A percentile compares a stretch with the other conserved stretches of the same genome.
Conservation (phyloP, 2,329 filamentous ascomycete genomes). For the Geoglossum cookeanum region DNA sequence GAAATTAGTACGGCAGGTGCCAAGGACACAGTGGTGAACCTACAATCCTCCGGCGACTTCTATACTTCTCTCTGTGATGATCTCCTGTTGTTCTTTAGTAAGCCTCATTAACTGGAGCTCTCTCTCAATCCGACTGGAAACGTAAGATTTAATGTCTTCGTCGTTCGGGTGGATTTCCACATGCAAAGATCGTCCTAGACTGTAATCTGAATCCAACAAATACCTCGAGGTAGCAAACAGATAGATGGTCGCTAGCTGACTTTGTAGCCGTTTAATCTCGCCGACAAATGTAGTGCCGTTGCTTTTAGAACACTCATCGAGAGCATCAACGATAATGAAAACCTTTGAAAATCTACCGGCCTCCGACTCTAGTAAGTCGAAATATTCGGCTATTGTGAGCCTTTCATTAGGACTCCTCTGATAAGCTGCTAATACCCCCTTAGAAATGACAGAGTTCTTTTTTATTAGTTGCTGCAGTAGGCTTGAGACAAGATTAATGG, state of each 20-base stretch:
- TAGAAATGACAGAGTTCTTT: neutral
- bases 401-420: too few relatives aligned
- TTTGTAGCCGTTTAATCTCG: neutral
- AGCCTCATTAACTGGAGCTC: conserved; percentile 8
- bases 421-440: neutral
- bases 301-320: conserved; percentile 3
- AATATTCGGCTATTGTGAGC: neutral
- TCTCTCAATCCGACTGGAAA: conserved; percentile 5
- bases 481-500: neutral
- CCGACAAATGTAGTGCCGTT: neutral
- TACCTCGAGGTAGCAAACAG: neutral
- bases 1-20: neutral
- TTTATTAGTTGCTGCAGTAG: neutral
- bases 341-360: neutral
- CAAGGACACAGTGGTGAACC: neutral
- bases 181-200: too few relatives aligned
- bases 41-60: neutral
- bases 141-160: conserved; percentile 18
- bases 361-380: neutral
- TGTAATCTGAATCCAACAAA: neutral
- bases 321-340: conserved; percentile 4
- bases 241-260: neutral
- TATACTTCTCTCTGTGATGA: neutral
- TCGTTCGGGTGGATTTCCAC: conserved; percentile 18
- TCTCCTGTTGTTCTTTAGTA: neutral